Evolutionary conservation across 148 eudicot genomes (phyloP).

Genomic region (Rhododendron ovatum): DNA sequence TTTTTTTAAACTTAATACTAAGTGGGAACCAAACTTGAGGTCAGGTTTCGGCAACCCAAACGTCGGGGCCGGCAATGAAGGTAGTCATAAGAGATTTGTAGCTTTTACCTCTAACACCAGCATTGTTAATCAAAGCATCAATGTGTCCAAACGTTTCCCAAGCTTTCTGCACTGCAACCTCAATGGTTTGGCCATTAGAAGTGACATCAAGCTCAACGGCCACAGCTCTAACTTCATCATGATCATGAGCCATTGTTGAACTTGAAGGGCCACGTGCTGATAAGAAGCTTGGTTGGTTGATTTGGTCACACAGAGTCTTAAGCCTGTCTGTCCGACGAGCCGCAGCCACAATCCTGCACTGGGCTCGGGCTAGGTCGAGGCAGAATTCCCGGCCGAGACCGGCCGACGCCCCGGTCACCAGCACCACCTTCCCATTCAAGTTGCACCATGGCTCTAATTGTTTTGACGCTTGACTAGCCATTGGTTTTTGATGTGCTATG

Average conservation of each 20-base stretch:
- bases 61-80: too few species aligned
- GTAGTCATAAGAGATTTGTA: too few species aligned
- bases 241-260: neutral
- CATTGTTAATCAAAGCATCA: slow-evolving; percentile 62
- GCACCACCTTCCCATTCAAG: slow-evolving; percentile 43
- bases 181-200: slow-evolving; percentile 31
- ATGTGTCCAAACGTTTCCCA: slow-evolving; percentile 64
- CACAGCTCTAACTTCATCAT: slow-evolving; percentile 25
- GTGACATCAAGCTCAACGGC: slow-evolving; percentile 56
- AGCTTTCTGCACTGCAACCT: slow-evolving; percentile 32
- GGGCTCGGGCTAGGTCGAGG: slow-evolving; percentile 53
- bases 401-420: slow-evolving; percentile 74
- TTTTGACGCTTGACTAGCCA: neutral
- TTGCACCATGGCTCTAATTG: slow-evolving; percentile 33
- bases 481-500: neutral
- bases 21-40: too few species aligned
- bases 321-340: slow-evolving; percentile 50
- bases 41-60: too few species aligned
- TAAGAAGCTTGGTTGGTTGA: slow-evolving; percentile 11
- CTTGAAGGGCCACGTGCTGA: neutral
- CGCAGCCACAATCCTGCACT: slow-evolving; percentile 50
- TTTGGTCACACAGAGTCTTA: slow-evolving; percentile 36
- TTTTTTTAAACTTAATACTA: too few species aligned
- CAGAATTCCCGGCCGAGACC: slow-evolving; percentile 72
- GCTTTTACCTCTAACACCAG: slow-evolving; percentile 44